Evolutionary conservation across 371 early-diverging fungal genomes (phyloP), one percentile per base, ranked within the genome.

Genomic region (Conidiobolus incongruus): DNA sequence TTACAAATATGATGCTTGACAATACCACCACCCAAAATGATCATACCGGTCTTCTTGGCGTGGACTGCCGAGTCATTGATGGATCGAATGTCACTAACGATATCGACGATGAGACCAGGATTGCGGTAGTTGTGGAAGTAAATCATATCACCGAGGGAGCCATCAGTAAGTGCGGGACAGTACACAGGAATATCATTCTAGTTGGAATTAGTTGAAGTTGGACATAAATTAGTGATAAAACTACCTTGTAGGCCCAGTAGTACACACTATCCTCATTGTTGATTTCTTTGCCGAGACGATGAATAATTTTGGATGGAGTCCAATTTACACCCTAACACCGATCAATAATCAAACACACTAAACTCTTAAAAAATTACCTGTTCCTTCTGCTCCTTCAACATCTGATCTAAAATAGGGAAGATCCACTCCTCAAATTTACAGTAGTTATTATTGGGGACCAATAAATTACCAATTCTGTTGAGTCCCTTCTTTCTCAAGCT

Each of bases 1-100:
- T 99, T 99, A 58, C 95, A 89, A 50, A 98, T 97, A 57, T 98
- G 99, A 61, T 99, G 99, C 62, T 99, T 99, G 47, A 98, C 69
- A 12, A 98, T 65, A 13, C 99, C 99, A 48, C 96, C 93, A n/a
- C 99, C 99, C 23, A 98, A 65, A 47, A 99, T 92, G 32, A 99
- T 87, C 53, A 91, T 77, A 19, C 99, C 98, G 0, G 98, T 95
- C 61, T 90, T 86, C 49, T 81, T 77, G 12, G 88, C 88, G 65
- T 77, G 83, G 0, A 98, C 83, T 1, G 96, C 89, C 49, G 91
- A 72, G 51, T 74, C 72, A 62, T 99, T 99, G 57, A 99, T 79
- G 13, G 65, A 66, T 4, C 87, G 72, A 44, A 98, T 94, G 58
- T 99, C 99, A 23, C 75, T 73, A 1, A 81, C 93, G 51, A 96